Base-by-base conservation (phyloP, 148 eudicot genomes). In the Silene conica region DNA sequence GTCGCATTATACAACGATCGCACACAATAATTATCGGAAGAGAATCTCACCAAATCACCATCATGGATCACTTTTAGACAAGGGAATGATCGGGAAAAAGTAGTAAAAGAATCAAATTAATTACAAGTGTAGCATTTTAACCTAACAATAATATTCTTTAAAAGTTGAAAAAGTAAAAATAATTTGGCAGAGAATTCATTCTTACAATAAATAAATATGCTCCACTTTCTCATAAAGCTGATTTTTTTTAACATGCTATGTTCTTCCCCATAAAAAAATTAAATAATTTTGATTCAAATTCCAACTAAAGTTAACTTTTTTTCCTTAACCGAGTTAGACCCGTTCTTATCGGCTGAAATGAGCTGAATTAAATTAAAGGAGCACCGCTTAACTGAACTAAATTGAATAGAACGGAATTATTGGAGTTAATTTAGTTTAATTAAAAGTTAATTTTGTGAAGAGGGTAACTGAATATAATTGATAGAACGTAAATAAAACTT, bases 191-290 rank as follows among this genome's bases (percentile, higher is more conserved):
- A 8, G 63, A 59, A 60, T 72, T 61, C 21, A 22, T 72, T 41
- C 65, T 38, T 65, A 66, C 23, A 66, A n/a, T n/a, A n/a, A n/a
- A n/a, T 34, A 38, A 50, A 50, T 12, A 50, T 50, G 55, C 55
- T 46, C 71, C 71, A 46, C 71, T 45, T 68, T 46, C 55, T 68
- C 31, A 45, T 68, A 45, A 68, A 68, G 26, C 22, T 46, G 48
- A n/a, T 2, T 6, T 15, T 2, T n/a, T 58, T 1, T 59, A 21
- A 64, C 68, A 64, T 34, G 68, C 68, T 15, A 15, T 64, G 22
- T 31, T 64, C 45, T 63, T 63, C 43, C 67, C 67, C 41, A 28
- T 15, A 9, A 3, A 11, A 3, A 11, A 7, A 19, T 31, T 0
- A 59, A 59, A 59, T 6, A 18, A 4, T 64, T 64, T 48, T 64